These are phyloP conservation scores for Tylopilus subfusipes DNA, from an alignment of 768 basidiomycete species.

Conservation along the genomic window DNA sequence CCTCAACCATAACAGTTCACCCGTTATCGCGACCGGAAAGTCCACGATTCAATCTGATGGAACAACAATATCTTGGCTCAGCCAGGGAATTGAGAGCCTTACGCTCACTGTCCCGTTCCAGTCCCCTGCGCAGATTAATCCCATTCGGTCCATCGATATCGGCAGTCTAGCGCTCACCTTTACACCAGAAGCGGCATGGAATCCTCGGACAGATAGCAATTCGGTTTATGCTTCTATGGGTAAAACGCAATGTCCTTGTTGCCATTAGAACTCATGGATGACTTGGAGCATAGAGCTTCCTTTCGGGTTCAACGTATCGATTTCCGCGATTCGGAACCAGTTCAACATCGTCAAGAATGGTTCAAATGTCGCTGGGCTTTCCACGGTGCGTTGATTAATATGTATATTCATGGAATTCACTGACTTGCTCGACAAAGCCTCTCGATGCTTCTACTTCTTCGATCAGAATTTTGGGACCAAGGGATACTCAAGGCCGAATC, in stretches of 20 bases:
- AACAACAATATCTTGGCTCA: constrained; percentile 62
- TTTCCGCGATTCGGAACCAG: constrained; percentile 60
- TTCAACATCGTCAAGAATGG: constrained; percentile 60
- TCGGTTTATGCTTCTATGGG: constrained; percentile 57
- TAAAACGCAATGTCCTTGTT: constrained; percentile 27
- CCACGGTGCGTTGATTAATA: constrained; percentile 41
- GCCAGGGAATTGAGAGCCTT: constrained; percentile 53
- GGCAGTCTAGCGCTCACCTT: constrained; percentile 57
- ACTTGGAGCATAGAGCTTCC: constrained; percentile 49
- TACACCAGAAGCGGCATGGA: constrained; percentile 50
- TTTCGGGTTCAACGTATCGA: constrained; percentile 61
- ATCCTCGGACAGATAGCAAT: constrained; percentile 53
- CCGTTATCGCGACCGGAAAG: constrained; percentile 55
- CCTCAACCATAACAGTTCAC: constrained; percentile 58
- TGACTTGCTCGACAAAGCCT: constrained; percentile 39
- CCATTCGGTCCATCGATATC: constrained; percentile 63
- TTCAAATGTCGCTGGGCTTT: constrained; percentile 51
- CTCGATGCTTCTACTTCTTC: constrained; percentile 61
- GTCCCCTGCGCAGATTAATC: constrained; percentile 47
- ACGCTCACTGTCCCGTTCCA: constrained; percentile 61
- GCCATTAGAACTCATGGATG: not conserved
- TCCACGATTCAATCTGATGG: constrained; percentile 59
- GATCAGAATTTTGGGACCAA: constrained; percentile 48
- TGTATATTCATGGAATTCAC: not conserved
- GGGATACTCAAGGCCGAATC: constrained; percentile 59